Percentiles rank a stretch among this genome's conserved stretches.
phyloP scores from a whole-genome alignment of 2,329 filamentous ascomycete genomes.

The Leptodontidium sp. region DNA sequence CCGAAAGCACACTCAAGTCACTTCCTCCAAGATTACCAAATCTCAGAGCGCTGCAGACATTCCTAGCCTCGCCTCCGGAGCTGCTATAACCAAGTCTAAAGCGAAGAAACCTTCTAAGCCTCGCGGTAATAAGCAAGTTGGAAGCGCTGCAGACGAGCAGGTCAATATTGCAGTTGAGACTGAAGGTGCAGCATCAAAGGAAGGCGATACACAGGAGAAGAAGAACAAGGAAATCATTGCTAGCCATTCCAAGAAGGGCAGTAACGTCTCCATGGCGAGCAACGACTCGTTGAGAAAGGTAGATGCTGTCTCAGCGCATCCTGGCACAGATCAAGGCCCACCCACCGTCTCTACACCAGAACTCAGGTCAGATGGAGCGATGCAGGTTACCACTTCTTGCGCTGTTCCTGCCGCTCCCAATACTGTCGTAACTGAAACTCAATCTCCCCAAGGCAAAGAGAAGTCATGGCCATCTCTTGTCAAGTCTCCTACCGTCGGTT shows the following conservation, averaged over 20 bases:
- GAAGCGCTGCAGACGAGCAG: background rate
- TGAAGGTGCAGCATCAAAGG: background rate
- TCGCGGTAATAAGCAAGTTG: background rate
- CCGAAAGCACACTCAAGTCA: slow-evolving; percentile 29
- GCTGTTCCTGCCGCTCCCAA: background rate
- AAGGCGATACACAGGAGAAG: background rate
- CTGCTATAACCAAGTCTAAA: background rate
- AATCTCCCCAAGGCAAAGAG: slow-evolving; percentile 9
- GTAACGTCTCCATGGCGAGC: slow-evolving; percentile 9
- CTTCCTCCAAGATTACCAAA: background rate
- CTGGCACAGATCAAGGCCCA: background rate
- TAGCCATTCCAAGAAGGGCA: slow-evolving; percentile 24
- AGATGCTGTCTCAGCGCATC: slow-evolving; percentile 24
- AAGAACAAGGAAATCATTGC: background rate
- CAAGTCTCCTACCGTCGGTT: slow-evolving; percentile 30
- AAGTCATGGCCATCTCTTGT: slow-evolving; percentile 38
- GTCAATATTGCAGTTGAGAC: background rate
- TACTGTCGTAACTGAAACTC: background rate
- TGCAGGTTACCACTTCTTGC: background rate
- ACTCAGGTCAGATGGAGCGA: background rate
- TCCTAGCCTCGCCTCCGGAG: background rate
- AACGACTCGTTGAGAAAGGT: slow-evolving; percentile 29
- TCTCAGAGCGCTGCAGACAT: slow-evolving; percentile 6
- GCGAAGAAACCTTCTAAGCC: background rate
- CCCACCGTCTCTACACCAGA: background rate